phyloP scores from a whole-genome alignment of 257 asterid species.

The Capsicum rhomboideum region DNA sequence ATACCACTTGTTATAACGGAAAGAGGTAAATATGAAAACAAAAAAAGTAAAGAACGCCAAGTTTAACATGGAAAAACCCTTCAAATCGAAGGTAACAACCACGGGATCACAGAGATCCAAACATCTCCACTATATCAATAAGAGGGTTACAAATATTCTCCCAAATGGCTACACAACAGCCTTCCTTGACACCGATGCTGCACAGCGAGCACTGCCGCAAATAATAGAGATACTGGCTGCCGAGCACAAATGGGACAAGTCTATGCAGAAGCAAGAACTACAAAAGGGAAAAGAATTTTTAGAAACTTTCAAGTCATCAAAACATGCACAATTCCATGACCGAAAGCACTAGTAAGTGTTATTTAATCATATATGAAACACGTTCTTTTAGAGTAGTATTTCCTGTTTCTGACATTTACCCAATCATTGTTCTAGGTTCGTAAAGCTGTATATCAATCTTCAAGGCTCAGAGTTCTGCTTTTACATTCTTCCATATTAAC shows the following conservation, averaged over 20 bases:
- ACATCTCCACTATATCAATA: too few species aligned
- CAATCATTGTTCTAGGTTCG: background rate
- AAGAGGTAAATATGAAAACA: too few species aligned
- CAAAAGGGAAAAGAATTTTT: slow-evolving; percentile 57
- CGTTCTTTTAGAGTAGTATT: background rate
- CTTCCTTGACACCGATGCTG: slow-evolving; percentile 96
- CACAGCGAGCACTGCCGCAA: slow-evolving; percentile 71
- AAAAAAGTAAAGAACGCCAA: too few species aligned
- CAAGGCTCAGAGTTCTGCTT: background rate
- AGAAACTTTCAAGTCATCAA: slow-evolving; percentile 89
- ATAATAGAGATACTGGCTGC: slow-evolving; percentile 66
- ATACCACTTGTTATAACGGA: too few species aligned
- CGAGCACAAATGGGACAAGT: slow-evolving; percentile 87
- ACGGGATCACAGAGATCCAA: too few species aligned
- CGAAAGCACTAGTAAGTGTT: slow-evolving; percentile 62
- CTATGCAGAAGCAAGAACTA: slow-evolving; percentile 59
- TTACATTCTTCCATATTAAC: background rate
- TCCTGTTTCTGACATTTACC: background rate
- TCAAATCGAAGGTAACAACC: too few species aligned
- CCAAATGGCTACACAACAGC: too few species aligned
- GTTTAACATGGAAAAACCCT: too few species aligned
- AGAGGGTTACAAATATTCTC: too few species aligned
- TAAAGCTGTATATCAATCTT: background rate
- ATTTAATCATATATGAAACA: background rate
- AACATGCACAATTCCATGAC: slow-evolving; percentile 81